Conservation (phyloP, 1,284 basidiomycete species). For the Tylopilus microsporus region DNA sequence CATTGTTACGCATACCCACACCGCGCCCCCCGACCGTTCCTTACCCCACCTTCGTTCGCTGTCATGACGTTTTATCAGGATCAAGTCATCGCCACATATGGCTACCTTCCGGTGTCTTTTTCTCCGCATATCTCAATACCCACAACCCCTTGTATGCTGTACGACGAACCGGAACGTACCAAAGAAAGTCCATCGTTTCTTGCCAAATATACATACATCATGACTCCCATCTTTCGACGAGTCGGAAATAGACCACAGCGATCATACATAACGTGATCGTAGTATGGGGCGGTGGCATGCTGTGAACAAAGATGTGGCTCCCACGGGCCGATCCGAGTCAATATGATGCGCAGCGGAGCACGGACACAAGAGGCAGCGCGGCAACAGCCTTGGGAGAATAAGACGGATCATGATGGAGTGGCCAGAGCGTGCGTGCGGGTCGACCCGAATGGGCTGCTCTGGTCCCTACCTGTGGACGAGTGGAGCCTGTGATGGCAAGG, state of each 20-base stretch:
- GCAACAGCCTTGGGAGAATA: too few species aligned
- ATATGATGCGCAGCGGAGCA: background rate
- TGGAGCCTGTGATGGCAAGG: too few species aligned
- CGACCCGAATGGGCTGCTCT: too few species aligned
- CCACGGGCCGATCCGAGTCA: background rate
- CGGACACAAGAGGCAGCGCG: background rate
- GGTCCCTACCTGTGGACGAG: too few species aligned
- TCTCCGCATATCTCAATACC: background rate
- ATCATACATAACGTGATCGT: background rate
- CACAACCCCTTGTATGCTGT: background rate
- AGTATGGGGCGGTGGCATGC: background rate
- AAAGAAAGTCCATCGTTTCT: background rate
- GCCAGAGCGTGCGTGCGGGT: too few species aligned
- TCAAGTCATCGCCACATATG: background rate
- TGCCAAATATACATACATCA: background rate
- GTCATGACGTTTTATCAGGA: background rate
- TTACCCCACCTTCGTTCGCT: constrained; percentile 9
- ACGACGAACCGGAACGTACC: background rate
- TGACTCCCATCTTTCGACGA: background rate
- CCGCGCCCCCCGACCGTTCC: background rate
- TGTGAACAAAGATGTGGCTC: background rate
- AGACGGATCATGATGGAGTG: too few species aligned
- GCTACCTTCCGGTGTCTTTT: background rate
- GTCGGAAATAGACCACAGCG: background rate
- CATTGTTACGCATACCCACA: constrained; percentile 13